Evolutionary conservation across 2,329 filamentous ascomycete species (phyloP), one percentile per base, ranked within the genome.

Genomic region (Aspergillus costaricaensis): DNA sequence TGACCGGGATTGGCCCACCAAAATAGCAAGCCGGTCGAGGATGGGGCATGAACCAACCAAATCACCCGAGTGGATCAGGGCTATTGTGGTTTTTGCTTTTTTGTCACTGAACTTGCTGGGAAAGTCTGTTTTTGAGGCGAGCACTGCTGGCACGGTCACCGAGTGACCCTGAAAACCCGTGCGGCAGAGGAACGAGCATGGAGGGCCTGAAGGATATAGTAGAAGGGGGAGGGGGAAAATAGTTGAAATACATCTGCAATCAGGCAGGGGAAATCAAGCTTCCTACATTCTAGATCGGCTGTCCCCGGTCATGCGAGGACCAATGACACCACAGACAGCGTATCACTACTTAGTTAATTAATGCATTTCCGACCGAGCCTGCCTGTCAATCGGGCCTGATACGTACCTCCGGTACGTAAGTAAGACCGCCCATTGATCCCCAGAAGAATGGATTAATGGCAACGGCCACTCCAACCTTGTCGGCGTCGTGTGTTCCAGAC

Each of bases 11-110:
- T 62, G 55, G 62, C 4, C n/a, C 30, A 49, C 56, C 47, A 61
- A 58, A 64, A 62, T 64, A 64, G 57, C 38, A 65, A 65, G 43
- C 41, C 50, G 27, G 32, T 44, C 41, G 41, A 44, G 19, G 41
- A 44, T 14, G 41, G 41, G 41, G 9, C 51, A n/a, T 36, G 21
- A 57, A 23, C 53, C 53, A 55, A 55, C 39, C 39, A 55, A 21
- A 43, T 36, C 2, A 6, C 1, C 1, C 2, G 2, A 39, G 52
- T 59, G 59, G 59, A 53, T 47, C 12, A 10, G n/a, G 25, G n/a
- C 25, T 61, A 53, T 47, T 52, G 23, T 61, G 59, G 21, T 63
- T 60, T 59, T 55, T 48, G 19, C 9, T 58, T 60, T 58, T 57
- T 44, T 53, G 21, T 27, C 25, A 30, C 30, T 58, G 43, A 44